Conservation (phyloP, 345 rosid species). For the Populus nigra region DNA sequence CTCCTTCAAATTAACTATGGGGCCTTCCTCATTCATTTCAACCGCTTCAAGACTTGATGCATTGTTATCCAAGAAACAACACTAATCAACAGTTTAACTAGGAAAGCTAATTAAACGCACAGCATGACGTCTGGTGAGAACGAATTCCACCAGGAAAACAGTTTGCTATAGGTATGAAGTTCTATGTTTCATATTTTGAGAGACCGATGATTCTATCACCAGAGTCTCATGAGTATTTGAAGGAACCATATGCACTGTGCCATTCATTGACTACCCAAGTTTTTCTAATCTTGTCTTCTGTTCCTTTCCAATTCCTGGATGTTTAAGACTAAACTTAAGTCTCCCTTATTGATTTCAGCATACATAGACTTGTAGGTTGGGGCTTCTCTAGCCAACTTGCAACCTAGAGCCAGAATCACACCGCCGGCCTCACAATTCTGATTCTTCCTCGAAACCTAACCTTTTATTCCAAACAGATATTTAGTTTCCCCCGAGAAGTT, state of each 20-base stretch:
- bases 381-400: conserved; percentile 55
- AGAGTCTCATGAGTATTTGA: neutral
- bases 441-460: conserved; percentile 33
- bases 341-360: conserved; percentile 32
- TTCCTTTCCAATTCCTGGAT: conserved; percentile 8
- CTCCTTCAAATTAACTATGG: neutral
- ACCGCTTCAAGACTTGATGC: neutral
- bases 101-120: neutral
- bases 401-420: conserved; percentile 33
- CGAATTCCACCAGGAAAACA: neutral
- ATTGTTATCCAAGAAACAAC: neutral
- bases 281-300: conserved; percentile 1
- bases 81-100: neutral
- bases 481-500: conserved; percentile 20
- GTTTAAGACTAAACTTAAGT: conserved; percentile 24
- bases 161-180: neutral
- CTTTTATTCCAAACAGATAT: conserved; percentile 31
- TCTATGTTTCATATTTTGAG: neutral
- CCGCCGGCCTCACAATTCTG: conserved; percentile 41
- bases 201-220: neutral
- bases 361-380: conserved; percentile 29
- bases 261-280: conserved; percentile 1
- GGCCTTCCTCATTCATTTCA: neutral
- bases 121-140: neutral
- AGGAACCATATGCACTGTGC: neutral